phyloP scores from a whole-genome alignment of 192 early-diverging fungal genomes.

The Ambispora gerdemannii region DNA sequence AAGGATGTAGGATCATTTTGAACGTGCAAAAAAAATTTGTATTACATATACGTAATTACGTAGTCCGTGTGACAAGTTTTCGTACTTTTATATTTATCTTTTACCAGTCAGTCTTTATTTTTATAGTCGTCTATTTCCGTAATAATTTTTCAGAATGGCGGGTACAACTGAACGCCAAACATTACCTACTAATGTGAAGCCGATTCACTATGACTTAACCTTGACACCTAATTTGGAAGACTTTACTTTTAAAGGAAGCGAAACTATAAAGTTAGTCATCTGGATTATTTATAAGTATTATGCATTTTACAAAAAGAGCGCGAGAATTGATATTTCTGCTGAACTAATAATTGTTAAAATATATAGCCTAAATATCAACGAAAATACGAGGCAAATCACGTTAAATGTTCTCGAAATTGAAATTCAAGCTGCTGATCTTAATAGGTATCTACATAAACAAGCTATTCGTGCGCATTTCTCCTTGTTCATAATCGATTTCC shows the following conservation, averaged over 20 bases:
- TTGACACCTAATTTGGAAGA: constrained; percentile 77
- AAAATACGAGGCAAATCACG: constrained; percentile 63
- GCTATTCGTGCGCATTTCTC: no score
- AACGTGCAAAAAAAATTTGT: no score
- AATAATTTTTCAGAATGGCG: no score
- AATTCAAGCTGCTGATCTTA: constrained; percentile 51
- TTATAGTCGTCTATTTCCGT: no score
- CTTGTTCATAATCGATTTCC: not conserved
- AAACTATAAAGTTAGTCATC: constrained; percentile 12
- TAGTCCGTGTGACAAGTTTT: no score
- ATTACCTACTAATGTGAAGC: constrained; percentile 81
- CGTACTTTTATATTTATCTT: no score
- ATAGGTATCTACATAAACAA: not conserved
- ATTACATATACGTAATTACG: no score
- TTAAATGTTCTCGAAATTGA: constrained; percentile 68
- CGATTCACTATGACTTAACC: constrained; percentile 77
- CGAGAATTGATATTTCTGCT: no score
- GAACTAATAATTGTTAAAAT: no score
- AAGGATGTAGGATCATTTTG: no score
- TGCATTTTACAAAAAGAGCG: no score
- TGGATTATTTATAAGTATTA: not conserved
- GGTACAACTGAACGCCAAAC: constrained; percentile 59
- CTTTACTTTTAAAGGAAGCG: constrained; percentile 70
- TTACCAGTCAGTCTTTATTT: no score
- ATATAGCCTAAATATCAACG: constrained; percentile 58